Evolutionary conservation across 768 basidiomycete genomes (phyloP).

Genomic region (Russula griseocarnosa): DNA sequence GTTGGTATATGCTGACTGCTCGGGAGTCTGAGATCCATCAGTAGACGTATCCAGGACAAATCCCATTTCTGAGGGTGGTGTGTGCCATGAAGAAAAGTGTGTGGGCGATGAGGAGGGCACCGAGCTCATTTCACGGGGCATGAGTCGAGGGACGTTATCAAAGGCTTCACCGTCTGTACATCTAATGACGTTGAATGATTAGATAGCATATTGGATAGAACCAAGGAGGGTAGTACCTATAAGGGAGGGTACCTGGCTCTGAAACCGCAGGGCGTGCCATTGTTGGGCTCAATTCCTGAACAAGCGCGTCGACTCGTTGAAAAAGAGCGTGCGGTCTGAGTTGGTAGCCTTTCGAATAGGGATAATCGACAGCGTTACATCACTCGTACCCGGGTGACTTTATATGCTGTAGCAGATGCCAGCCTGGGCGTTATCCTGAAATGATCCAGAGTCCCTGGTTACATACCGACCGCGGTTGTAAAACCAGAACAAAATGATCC

Average conservation of each 20-base stretch:
- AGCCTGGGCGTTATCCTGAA: not conserved
- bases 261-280: not conserved
- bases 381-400: not conserved
- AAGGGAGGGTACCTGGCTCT: not conserved
- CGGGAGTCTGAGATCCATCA: not conserved
- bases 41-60: not conserved
- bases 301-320: not conserved
- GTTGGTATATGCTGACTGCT: not conserved
- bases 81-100: not conserved
- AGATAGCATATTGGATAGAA: not conserved
- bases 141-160: not conserved
- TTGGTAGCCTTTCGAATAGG: not conserved
- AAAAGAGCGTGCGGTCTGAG: not conserved
- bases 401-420: not conserved
- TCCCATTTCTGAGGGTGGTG: not conserved
- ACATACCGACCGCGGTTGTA: not conserved
- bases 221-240: slow-evolving; percentile 4
- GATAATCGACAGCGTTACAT: not conserved
- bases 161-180: not conserved
- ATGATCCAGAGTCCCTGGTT: not conserved
- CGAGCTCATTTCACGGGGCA: not conserved
- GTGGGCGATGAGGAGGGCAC: not conserved
- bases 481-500: not conserved
- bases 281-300: not conserved
- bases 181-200: not conserved